phyloP scores from a whole-genome alignment of 148 eudicot genomes.

The Nyssa sinensis region DNA sequence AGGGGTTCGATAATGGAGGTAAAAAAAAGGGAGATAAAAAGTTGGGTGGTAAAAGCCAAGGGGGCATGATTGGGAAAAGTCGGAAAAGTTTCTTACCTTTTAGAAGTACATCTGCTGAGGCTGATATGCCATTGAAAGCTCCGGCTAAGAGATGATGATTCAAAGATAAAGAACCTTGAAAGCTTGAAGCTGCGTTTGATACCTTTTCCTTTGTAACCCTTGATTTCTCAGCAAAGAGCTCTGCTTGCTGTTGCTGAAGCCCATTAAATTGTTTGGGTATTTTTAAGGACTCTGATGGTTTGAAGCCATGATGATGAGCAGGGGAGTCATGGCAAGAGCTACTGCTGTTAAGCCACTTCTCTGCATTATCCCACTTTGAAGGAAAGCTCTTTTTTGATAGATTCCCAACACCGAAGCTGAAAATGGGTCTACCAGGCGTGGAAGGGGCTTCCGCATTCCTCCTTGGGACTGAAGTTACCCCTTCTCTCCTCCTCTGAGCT shows the following conservation, averaged over 20 bases:
- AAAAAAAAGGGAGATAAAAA: conserved; percentile 3
- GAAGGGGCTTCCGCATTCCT: conserved; percentile 53
- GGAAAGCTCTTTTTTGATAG: conserved; percentile 59
- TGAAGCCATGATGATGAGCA: conserved; percentile 32
- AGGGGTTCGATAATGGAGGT: neutral
- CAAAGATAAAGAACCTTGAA: conserved; percentile 31
- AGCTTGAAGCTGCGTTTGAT: conserved; percentile 25
- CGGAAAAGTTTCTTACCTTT: conserved; percentile 55
- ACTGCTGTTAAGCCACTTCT: conserved; percentile 65
- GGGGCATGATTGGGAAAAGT: neutral
- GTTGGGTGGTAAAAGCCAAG: conserved; percentile 18
- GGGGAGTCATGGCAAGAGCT: conserved; percentile 65
- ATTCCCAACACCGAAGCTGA: conserved; percentile 55
- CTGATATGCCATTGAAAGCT: conserved; percentile 45
- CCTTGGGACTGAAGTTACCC: conserved; percentile 21
- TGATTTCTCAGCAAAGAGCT: conserved; percentile 52
- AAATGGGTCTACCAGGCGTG: conserved; percentile 78
- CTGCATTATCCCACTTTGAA: conserved; percentile 95
- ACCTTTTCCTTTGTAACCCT: conserved; percentile 48
- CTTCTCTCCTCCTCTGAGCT: conserved; percentile 43
- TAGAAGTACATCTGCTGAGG: conserved; percentile 53
- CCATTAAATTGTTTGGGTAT: conserved; percentile 30
- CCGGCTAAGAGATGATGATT: conserved; percentile 31
- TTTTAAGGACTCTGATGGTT: conserved; percentile 13
- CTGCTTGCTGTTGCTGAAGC: conserved; percentile 29